Base-by-base conservation (phyloP, 2,329 filamentous ascomycete species). In the Hymenoscyphus occultus region DNA sequence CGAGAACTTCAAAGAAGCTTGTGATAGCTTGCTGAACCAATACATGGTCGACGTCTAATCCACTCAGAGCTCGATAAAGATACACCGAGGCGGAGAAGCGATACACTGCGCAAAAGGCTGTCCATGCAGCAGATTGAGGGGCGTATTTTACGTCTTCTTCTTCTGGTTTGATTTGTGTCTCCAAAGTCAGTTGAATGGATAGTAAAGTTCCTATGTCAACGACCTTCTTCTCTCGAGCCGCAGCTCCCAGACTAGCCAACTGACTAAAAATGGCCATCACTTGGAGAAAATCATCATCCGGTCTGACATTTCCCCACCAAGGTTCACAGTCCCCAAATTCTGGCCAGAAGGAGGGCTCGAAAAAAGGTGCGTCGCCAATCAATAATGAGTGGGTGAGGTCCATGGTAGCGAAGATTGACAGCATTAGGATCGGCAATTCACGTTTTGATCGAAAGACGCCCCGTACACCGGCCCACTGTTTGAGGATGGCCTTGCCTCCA, bases 331-430 rank as follows among this genome's bases (percentile, higher is more conserved):
- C 71, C 3, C 79, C 78, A 45, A 81, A 77, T 2, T 74, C 72
- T 39, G 75, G 71, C 79, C 79, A 81, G 2, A 76, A 74, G 0
- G 70, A 68, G 0, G 76, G 74, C 1, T 76, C 71, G 7, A 80
- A 80, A 9, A 76, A 78, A 0, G 79, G 78, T 4, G 73, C 65
- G 19, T 73, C 73, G 0, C 78, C 78, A 19, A 76, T 78, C 0
- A 81, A 71, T 63, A 81, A 68, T 1, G 79, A 74, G 10, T 78
- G 76, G 0, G 78, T 80, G 10, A 81, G 72, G 63, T 81, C 79
- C 62, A 78, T 77, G 0, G 79, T 80, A 2, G 76, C 76, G 57
- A 81, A 81, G 59, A 80, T 78, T 0, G 79, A 80, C 6, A 81
- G 64, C 57, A 81, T 77, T 68, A 81, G 72, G 12, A 78, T 74